Evolutionary conservation across 75 land plant genomes (phyloP).

Genomic region (Selaginella tamariscina): DNA sequence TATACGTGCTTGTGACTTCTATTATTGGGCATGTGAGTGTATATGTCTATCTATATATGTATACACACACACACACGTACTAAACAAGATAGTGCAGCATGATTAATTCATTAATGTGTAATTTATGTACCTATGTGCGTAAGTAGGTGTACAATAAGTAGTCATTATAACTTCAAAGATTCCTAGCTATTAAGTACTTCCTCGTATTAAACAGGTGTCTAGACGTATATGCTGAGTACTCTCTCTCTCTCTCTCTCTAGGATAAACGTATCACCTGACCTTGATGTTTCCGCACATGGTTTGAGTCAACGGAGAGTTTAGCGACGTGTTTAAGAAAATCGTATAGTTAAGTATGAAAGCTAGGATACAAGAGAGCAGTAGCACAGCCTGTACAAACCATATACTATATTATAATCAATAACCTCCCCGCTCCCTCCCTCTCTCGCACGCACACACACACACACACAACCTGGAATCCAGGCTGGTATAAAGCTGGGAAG

Average conservation of each 20-base stretch:
- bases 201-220: no score
- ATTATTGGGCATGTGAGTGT: background rate
- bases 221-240: no score
- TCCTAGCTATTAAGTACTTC: no score
- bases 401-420: background rate
- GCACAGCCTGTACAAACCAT: slow-evolving; percentile 38
- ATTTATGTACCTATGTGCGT: background rate
- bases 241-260: no score
- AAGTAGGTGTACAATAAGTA: slow-evolving; percentile 5
- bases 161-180: background rate
- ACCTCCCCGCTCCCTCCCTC: slow-evolving; percentile 31
- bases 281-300: slow-evolving; percentile 97
- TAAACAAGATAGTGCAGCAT: background rate
- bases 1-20: no score
- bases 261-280: slow-evolving; percentile 31
- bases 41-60: background rate
- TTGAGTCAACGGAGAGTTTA: slow-evolving; percentile 92
- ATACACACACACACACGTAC: background rate
- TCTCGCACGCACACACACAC: background rate
- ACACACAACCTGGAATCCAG: slow-evolving; percentile 37
- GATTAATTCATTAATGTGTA: slow-evolving; percentile 8
- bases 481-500: slow-evolving; percentile 49
- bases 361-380: slow-evolving; percentile 70
- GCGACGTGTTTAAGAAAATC: slow-evolving; percentile 87
- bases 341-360: slow-evolving; percentile 89